Conservation (phyloP, 345 rosid genomes). For the Excoecaria agallocha region DNA sequence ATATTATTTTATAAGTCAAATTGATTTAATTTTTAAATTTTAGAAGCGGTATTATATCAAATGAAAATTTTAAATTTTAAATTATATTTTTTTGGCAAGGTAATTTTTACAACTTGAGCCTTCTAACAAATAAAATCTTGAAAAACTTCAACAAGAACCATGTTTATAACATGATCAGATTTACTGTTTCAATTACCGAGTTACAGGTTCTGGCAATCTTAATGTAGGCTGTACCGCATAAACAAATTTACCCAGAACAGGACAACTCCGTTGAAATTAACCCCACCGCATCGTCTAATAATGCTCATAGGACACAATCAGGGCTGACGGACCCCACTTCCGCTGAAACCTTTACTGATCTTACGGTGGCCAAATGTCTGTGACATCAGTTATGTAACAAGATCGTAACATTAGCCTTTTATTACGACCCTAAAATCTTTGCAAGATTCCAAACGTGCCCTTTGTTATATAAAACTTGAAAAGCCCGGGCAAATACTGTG, state of each 20-base stretch:
- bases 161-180: background rate
- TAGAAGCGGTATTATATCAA: too few relatives aligned
- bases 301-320: background rate
- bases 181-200: too few relatives aligned
- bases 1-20: too few relatives aligned
- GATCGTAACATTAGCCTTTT: background rate
- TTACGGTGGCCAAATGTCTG: background rate
- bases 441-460: constrained; percentile 5
- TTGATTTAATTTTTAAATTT: too few relatives aligned
- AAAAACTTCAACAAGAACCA: background rate
- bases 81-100: too few relatives aligned
- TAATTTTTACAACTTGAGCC: too few relatives aligned
- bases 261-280: background rate
- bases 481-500: constrained; percentile 24
- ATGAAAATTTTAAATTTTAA: too few relatives aligned
- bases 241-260: background rate
- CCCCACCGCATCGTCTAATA: background rate
- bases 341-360: background rate
- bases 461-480: constrained; percentile 1
- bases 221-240: background rate
- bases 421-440: background rate
- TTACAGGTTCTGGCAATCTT: too few relatives aligned
- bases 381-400: background rate
- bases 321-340: background rate
- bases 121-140: too few relatives aligned